phyloP scores from a whole-genome alignment of 345 rosid species.

The Eucalyptus coolabah region DNA sequence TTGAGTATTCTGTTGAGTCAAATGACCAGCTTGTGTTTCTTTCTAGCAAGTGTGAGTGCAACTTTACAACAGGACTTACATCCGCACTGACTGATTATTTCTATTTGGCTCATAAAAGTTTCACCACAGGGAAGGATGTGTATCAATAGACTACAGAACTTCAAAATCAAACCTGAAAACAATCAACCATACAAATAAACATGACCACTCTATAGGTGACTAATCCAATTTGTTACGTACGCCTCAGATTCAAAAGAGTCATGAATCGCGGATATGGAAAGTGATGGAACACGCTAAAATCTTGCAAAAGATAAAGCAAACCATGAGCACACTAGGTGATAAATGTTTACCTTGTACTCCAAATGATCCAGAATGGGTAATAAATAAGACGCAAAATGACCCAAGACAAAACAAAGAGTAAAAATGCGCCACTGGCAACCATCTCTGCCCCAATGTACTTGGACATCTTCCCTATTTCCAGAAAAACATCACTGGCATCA shows the following conservation, averaged over 20 bases:
- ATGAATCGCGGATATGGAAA: neutral
- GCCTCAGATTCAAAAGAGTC: neutral
- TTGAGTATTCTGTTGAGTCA: neutral
- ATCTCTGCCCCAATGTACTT: conserved; percentile 81
- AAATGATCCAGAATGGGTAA: conserved; percentile 93
- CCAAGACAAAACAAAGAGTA: conserved; percentile 86
- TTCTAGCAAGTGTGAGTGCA: neutral
- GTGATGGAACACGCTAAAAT: neutral
- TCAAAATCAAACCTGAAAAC: neutral
- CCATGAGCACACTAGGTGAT: neutral
- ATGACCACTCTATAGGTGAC: neutral
- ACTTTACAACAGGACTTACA: neutral
- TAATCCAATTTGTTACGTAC: neutral
- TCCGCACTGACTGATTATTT: neutral
- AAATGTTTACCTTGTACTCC: conserved; percentile 91
- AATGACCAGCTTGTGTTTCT: neutral
- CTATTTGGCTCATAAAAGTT: neutral
- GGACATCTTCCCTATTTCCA: conserved; percentile 96
- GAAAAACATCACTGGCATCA: conserved; percentile 88
- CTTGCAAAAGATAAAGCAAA: neutral
- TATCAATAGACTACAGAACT: neutral
- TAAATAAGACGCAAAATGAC: conserved; percentile 77
- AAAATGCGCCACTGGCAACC: conserved; percentile 60
- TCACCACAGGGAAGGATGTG: neutral
- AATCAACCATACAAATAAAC: neutral